Evolutionary conservation across 78 protist genomes (phyloP), one percentile per base, ranked within the genome.

Genomic region (Neovahlkampfia damariscottae): DNA sequence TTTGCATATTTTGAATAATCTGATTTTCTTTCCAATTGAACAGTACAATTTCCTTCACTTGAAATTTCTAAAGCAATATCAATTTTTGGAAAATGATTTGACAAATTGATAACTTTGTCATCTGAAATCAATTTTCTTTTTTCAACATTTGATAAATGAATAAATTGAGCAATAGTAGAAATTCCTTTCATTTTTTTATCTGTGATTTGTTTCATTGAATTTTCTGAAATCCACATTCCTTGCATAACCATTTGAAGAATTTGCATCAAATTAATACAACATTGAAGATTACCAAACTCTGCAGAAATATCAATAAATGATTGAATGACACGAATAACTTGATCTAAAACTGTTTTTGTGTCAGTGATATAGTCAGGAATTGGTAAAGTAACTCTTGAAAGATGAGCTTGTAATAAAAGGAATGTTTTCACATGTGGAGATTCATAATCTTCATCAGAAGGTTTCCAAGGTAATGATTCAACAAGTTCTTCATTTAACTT

Each of bases 361-460:
- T 97, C 99, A 66, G 99, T 93, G 28, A 27, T 28, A 74, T 93
- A 97, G 83, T 97, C 99, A 0, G 89, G 19, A 40, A 92, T 90
- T 40, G 98, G 98, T 10, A 96, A 75, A 38, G 84, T 19, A 31
- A 28, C 32, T 19, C 89, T 72, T 19, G 80, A 62, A 31, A 95
- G 84, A 78, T 94, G 98, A 30, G 98, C 93, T 79, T 93, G 94
- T 5, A 98, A 76, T 50, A 97, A 77, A 28, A 97, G 67, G 72
- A 74, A 19, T 0, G 98, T 86, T 83, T 98, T 98, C 78, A 84
- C 72, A 78, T 90, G 92, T 32, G 95, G 89, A 7, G 74, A 66
- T 32, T 84, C 94, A 50, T 70, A 29, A 59, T 19, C 8, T 7
- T 66, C 2, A 35, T 0, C 1, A 31, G 81, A 80, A 31, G 79